Conservation (phyloP, 352 stramenopile genomes). For the Sclerospora graminicola region DNA sequence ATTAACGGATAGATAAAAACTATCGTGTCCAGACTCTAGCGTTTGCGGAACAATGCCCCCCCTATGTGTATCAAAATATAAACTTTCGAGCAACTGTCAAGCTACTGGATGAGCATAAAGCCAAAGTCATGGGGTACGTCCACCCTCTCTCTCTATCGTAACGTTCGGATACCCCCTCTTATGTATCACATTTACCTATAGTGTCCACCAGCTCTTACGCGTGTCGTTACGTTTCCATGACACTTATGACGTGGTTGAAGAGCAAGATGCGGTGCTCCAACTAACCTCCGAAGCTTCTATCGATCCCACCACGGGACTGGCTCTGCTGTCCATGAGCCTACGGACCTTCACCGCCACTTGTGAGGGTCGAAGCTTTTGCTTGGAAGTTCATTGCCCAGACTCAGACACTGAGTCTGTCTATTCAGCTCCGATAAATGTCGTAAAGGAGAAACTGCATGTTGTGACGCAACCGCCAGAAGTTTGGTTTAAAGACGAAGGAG, state of each 20-base stretch:
- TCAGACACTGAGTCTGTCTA: constrained; percentile 52
- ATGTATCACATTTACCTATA: constrained; percentile 2
- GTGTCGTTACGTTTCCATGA: constrained; percentile 63
- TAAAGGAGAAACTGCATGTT: constrained; percentile 73
- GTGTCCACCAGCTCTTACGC: constrained; percentile 30
- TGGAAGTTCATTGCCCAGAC: constrained; percentile 46
- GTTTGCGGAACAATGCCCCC: constrained; percentile 39
- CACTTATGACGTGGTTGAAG: constrained; percentile 60
- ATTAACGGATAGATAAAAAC: not conserved
- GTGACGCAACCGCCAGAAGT: constrained; percentile 79
- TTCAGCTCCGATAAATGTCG: constrained; percentile 45
- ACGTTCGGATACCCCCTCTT: not conserved
- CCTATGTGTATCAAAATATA: constrained; percentile 56
- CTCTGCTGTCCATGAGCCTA: constrained; percentile 33
- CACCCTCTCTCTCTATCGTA: not conserved
- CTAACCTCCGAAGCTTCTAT: constrained; percentile 14
- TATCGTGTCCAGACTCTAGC: constrained; percentile 32
- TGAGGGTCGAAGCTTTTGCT: constrained; percentile 56
- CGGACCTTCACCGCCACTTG: constrained; percentile 40
- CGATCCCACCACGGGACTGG: constrained; percentile 30
- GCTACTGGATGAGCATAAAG: constrained; percentile 51
- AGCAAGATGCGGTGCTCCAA: constrained; percentile 40
- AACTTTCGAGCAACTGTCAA: constrained; percentile 46
- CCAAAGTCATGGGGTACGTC: constrained; percentile 43
- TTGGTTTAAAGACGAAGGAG: constrained; percentile 97